phyloP scores from a whole-genome alignment of 2,329 filamentous ascomycete species.

The Aspergillus versicolor region DNA sequence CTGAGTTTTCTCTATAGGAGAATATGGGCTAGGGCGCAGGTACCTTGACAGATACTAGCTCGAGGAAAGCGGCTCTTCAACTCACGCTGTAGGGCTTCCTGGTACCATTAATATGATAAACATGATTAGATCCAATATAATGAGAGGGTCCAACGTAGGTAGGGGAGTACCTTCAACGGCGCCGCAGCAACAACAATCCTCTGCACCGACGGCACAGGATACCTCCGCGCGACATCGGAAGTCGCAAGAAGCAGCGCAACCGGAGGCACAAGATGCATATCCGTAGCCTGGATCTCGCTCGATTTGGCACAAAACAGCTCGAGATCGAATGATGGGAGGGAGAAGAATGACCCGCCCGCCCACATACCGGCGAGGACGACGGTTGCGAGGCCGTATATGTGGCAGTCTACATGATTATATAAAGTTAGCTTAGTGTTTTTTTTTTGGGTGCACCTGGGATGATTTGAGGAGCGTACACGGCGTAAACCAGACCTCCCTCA shows the following conservation, averaged over 20 bases:
- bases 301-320: conserved; percentile 18
- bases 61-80: conserved; percentile 19
- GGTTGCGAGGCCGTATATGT: conserved; percentile 19
- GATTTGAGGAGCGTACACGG: conserved; percentile 14
- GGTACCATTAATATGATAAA: no score
- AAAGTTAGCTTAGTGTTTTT: no score
- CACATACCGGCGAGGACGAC: conserved; percentile 21
- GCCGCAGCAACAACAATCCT: conserved; percentile 22
- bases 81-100: conserved; percentile 17
- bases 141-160: no score
- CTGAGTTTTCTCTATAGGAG: background rate
- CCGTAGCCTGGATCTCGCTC: conserved; percentile 19
- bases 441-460: background rate
- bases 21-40: background rate
- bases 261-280: conserved; percentile 21
- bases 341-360: conserved; percentile 7
- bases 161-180: conserved; percentile 18
- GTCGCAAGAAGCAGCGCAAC: conserved; percentile 17
- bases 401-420: conserved; percentile 13
- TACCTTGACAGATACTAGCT: conserved; percentile 20
- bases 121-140: no score
- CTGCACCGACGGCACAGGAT: conserved; percentile 16
- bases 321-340: conserved; percentile 14
- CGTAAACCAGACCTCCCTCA: conserved; percentile 21
- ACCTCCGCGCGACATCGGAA: conserved; percentile 11